These are phyloP conservation scores for Ziziphus jujuba DNA, from an alignment of 306 rosid species.

Conservation along the genomic window DNA sequence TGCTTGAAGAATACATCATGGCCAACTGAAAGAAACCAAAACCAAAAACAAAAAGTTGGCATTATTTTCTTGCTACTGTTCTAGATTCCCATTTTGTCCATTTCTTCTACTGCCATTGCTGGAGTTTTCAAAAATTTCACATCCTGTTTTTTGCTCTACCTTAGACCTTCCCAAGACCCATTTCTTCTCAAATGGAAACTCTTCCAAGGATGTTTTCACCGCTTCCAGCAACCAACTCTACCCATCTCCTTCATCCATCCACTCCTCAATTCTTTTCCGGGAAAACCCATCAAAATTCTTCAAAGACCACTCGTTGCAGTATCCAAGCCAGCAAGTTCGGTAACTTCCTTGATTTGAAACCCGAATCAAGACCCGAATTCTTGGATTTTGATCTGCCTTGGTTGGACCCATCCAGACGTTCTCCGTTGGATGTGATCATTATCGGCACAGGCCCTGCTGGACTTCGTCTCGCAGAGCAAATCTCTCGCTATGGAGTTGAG, in stretches of 20 bases:
- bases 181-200: conserved; percentile 38
- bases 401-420: conserved; percentile 41
- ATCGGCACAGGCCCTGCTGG: conserved; percentile 86
- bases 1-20: too few relatives aligned
- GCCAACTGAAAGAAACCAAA: too few relatives aligned
- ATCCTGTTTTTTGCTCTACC: too few relatives aligned
- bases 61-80: too few relatives aligned
- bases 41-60: too few relatives aligned
- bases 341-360: conserved; percentile 60
- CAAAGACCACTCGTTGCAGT: conserved; percentile 22
- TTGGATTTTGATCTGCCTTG: conserved; percentile 60
- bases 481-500: conserved; percentile 60
- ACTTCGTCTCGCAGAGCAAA: conserved; percentile 66
- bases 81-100: too few relatives aligned
- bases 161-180: too few relatives aligned
- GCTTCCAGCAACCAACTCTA: conserved; percentile 25
- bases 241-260: conserved; percentile 27
- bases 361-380: conserved; percentile 37
- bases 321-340: conserved; percentile 45
- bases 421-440: conserved; percentile 57
- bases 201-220: conserved; percentile 30
- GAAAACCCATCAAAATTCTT: conserved; percentile 22
- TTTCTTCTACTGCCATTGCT: too few relatives aligned
- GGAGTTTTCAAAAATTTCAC: too few relatives aligned
- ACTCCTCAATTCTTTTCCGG: conserved; percentile 24